Conservation (phyloP, 2,329 filamentous ascomycete species). For the Furcasterigmium furcatum region DNA sequence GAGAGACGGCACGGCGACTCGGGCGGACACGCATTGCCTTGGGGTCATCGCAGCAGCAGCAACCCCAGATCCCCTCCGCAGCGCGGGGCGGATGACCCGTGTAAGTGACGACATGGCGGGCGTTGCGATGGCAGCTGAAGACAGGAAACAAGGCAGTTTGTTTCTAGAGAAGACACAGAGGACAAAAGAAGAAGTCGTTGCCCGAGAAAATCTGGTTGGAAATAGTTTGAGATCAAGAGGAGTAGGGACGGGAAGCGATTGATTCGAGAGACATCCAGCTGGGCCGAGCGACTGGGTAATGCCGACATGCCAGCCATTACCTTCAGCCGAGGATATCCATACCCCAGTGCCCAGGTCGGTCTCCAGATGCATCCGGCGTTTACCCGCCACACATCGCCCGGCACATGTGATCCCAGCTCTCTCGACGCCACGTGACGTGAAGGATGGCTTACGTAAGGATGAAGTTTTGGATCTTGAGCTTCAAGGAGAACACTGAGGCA, state of each 20-base stretch:
- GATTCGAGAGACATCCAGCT: no score
- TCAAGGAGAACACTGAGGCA: no score
- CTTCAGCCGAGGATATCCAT: slow-evolving; percentile 19
- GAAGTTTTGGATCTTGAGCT: background rate
- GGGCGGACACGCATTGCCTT: slow-evolving; percentile 12
- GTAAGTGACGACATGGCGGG: slow-evolving; percentile 45
- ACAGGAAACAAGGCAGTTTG: slow-evolving; percentile 4
- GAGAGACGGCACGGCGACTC: slow-evolving; percentile 10
- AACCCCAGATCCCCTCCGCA: slow-evolving; percentile 34
- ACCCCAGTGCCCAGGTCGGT: slow-evolving; percentile 2
- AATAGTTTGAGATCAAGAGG: background rate
- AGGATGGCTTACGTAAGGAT: background rate
- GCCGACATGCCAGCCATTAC: background rate
- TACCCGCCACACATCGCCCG: background rate
- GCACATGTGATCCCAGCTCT: background rate
- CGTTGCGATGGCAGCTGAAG: slow-evolving; percentile 12
- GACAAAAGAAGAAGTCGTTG: background rate
- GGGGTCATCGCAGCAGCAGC: slow-evolving; percentile 18
- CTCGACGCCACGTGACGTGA: background rate
- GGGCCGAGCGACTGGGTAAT: background rate
- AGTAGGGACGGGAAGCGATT: no score
- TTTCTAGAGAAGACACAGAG: background rate
- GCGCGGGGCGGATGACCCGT: slow-evolving; percentile 47
- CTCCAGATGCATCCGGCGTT: background rate
- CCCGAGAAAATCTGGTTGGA: background rate